Evolutionary conservation across 768 basidiomycete genomes (phyloP).

Genomic region (Strobilomyces confusus): DNA sequence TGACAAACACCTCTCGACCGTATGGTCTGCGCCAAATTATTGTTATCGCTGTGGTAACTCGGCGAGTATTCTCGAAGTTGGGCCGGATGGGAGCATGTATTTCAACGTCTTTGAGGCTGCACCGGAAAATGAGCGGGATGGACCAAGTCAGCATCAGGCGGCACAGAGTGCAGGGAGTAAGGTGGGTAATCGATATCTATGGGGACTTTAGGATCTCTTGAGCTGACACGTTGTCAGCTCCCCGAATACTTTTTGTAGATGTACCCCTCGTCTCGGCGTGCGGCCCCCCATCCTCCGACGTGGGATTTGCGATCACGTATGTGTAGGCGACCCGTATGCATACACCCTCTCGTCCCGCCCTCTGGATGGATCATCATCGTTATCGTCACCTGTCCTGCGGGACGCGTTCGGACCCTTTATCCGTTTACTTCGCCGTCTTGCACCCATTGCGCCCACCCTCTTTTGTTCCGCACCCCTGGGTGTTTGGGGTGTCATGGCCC

Average conservation of each 20-base stretch:
- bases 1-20: constrained; percentile 91
- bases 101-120: constrained; percentile 99
- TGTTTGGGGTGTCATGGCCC: not conserved
- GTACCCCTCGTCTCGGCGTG: not conserved
- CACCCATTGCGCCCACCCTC: not conserved
- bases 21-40: constrained; percentile 99
- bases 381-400: not conserved
- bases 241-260: constrained; percentile 74
- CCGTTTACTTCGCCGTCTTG: not conserved
- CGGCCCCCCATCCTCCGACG: not conserved
- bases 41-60: constrained; percentile 98
- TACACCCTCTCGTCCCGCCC: not conserved
- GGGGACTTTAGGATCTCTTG: not conserved
- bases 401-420: constrained; percentile 6
- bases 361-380: not conserved
- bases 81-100: constrained; percentile 80
- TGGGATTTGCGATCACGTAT: constrained; percentile 8
- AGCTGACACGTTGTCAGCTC: constrained; percentile 40
- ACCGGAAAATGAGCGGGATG: constrained; percentile 94
- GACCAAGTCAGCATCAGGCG: constrained; percentile 68
- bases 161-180: constrained; percentile 69
- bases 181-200: constrained; percentile 37
- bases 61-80: constrained; percentile 93
- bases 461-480: not conserved
- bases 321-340: not conserved